Evolutionary conservation across 176 grass and related monocot species (phyloP), one percentile per base, ranked within the genome.

Genomic region (Ananas comosus): DNA sequence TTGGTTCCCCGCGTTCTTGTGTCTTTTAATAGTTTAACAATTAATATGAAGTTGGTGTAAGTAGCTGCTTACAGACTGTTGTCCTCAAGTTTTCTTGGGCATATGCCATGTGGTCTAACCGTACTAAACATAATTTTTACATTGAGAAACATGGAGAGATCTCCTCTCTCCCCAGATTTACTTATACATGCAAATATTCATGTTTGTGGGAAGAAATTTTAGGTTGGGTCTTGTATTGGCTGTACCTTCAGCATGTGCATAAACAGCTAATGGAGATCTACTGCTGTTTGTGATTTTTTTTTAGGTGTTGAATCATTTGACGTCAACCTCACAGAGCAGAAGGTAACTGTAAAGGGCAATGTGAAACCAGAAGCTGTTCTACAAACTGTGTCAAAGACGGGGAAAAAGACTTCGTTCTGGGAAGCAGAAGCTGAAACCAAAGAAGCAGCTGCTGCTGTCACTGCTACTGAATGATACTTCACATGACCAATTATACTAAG

Each of bases 341-440:
- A 97, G 72, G 89, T 97, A 52, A 97, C 89, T 1, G 89, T 92
- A 22, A 97, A 90, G 72, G 93, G 93, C 63, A 92, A 97, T 52
- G 84, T 97, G 13, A 85, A 79, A 10, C 86, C 89, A 52, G 89
- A 97, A 66, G 89, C 81, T 63, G 89, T 97, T 79, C 74, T 97
- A 49, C 89, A 92, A 52, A 97, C 93, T 12, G 89, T 97, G 68
- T 90, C 93, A 0, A 97, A 97, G 70, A 92, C 93, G 0, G 93
- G 93, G 14, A 97, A 97, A 57, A 97, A 85, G 79, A 97, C 93
- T 0, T 64, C 74, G 0, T 97, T 97, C 72, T 97, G 93, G 93
- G 93, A 83, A 12, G 84, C 75, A 54, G 80, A 77, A 16, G 10
- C 87, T 3, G 68, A 53, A 19, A 16, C 69, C 80, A 90, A 64